Base-by-base conservation (phyloP, 2,329 filamentous ascomycete genomes). In the Scedosporium boydii region DNA sequence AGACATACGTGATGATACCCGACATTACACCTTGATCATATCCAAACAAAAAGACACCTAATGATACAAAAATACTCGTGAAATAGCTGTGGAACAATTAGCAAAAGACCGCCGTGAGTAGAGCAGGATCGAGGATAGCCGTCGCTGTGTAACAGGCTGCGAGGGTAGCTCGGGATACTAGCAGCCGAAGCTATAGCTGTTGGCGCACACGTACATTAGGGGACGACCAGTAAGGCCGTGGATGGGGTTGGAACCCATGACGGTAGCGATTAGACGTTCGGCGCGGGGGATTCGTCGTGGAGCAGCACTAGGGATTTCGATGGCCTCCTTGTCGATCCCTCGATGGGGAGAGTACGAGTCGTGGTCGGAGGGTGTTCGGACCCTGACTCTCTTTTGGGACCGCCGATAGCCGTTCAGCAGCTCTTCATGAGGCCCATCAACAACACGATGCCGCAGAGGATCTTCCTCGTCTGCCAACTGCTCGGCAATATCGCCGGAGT, bases 161-260 rank as follows among this genome's bases (percentile, higher is more conserved):
- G 12, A 61, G 21, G 14, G 21, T 41, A 44, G 34, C 6, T 21
- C 44, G n/a, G 34, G 23, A 4, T 4, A 38, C 34, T 38, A 38
- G 34, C 34, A 12, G 3, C 34, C 10, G 34, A 38, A 38, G 34
- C 34, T 38, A 38, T 38, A 38, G 34, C 34, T 38, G 61, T 64
- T 61, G 55, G 61, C 5, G 41, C 57, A 9, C 56, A 74, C 80
- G 65, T 84, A 97, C 88, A 99, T 84, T 71, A 99, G 82, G 76
- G 93, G 87, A 81, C 96, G 96, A 78, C 95, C 95, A 70, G 96
- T 96, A 69, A 99, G 84, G 81, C 95, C 95, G 78, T 95, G 90
- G 70, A 91, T 88, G 73, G 89, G 87, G 72, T 84, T 81, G 68
- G 87, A 83, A 68, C 91, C 87, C 93, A 99, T 97, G 83, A 96